Evolutionary conservation across 495 filamentous ascomycete genomes (phyloP).

Genomic region (Arthonia radiata): DNA sequence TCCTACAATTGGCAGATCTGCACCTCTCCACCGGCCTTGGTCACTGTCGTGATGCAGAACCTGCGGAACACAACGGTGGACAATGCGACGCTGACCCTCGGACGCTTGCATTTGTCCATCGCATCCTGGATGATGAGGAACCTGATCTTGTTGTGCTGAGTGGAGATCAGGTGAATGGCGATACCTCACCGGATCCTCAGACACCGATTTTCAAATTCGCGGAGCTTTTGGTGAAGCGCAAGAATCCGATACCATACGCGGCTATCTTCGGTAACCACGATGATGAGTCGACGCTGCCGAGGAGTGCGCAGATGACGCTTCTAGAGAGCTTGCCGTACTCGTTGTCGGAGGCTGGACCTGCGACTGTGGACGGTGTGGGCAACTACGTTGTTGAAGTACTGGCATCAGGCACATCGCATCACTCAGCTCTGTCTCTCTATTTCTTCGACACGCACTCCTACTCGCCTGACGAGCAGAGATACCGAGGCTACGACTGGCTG

Average conservation of each 20-base stretch:
- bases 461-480: constrained; percentile 69
- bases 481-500: constrained; percentile 82
- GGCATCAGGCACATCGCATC: constrained; percentile 46
- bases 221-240: constrained; percentile 58
- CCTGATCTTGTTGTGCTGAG: constrained; percentile 77
- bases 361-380: constrained; percentile 65
- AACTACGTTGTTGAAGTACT: constrained; percentile 89
- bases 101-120: constrained; percentile 70
- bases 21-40: constrained; percentile 81
- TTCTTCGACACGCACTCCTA: constrained; percentile 84
- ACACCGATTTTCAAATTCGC: constrained; percentile 88
- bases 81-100: constrained; percentile 77
- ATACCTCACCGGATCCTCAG: constrained; percentile 76
- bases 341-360: constrained; percentile 55
- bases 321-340: constrained; percentile 75
- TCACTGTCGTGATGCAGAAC: constrained; percentile 58
- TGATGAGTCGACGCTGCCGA: constrained; percentile 63
- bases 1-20: constrained; percentile 79
- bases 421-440: constrained; percentile 81
- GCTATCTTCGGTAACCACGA: constrained; percentile 96
- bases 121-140: constrained; percentile 66
- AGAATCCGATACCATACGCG: constrained; percentile 80
- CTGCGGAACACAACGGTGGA: constrained; percentile 39
- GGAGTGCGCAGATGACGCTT: constrained; percentile 56
- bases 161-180: constrained; percentile 89